Evolutionary conservation across 306 rosid genomes (phyloP), one percentile per base, ranked within the genome.

Genomic region (Abrus precatorius): DNA sequence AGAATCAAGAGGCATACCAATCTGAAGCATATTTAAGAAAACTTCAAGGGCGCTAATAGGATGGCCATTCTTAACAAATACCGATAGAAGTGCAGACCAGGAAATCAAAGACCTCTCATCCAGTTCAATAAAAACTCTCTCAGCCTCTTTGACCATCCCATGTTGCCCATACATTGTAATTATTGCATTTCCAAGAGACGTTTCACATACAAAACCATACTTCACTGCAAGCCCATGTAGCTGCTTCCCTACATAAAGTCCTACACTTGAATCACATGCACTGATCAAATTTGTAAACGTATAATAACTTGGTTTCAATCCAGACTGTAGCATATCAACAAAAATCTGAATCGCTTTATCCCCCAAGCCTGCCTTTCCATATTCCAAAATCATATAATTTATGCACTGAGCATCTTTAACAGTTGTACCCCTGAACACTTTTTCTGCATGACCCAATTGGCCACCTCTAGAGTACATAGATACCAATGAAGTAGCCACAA

Each of bases 331-430:
- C 77, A 87, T 72, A 50, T 87, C 76, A 27, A 66, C 60, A 68
- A 89, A 81, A 52, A 76, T 72, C 72, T 49, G 32, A 66, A 85
- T 54, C 13, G 88, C 85, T 74, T 85, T 85, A 20, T 70, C 72
- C 30, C 83, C 89, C 63, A 68, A 78, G 27, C 86, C 80, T 9
- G 75, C 89, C 75, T 83, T 89, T 30, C 86, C 89, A 77, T 86
- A 86, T 77, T 86, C 87, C 69, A 86, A 79, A 53, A 87, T 83
- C 89, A 87, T 85, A 87, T 70, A 85, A 85, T 87, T 89, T 41
- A 87, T 71, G 83, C 86, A 86, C 85, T 71, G 87, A 14, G 74
- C 77, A 87, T 89, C 92, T 66, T 80, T 77, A 72, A 27, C 63
- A 50, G 65, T 64, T 30, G 77, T 48, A 45, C 62, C 70, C 48